Percentiles rank a stretch among this genome's conserved stretches.
Conservation (phyloP, 768 basidiomycete genomes). For the Leccinum uliginosum region DNA sequence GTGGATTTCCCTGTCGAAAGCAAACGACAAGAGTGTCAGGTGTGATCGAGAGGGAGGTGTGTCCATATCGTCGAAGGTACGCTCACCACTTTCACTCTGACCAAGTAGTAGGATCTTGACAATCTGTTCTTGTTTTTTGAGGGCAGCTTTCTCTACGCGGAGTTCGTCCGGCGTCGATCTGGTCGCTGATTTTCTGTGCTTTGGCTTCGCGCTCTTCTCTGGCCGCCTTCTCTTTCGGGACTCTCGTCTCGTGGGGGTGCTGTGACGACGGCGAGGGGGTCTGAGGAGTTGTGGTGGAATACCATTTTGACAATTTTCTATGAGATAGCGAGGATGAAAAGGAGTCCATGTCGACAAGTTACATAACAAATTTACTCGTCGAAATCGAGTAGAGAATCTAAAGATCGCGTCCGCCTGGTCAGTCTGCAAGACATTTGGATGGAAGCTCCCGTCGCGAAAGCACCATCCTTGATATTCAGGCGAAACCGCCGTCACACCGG, state of each 20-base stretch:
- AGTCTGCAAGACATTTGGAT: no score
- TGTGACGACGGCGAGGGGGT: slow-evolving; percentile 57
- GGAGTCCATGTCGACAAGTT: not conserved
- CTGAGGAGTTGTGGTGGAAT: slow-evolving; percentile 35
- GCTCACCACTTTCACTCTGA: slow-evolving; percentile 61
- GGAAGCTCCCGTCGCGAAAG: no score
- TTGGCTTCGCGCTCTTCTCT: slow-evolving; percentile 51
- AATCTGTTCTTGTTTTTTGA: slow-evolving; percentile 43
- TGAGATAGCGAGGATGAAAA: not conserved
- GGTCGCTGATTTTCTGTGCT: slow-evolving; percentile 55
- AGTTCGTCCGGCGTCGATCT: slow-evolving; percentile 54
- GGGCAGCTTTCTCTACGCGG: slow-evolving; percentile 40
- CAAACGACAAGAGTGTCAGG: not conserved
- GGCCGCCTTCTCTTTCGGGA: slow-evolving; percentile 35
- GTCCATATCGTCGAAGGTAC: not conserved
- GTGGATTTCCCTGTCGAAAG: slow-evolving; percentile 57
- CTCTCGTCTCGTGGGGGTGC: slow-evolving; percentile 58
- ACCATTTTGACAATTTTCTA: slow-evolving; percentile 12
- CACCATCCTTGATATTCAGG: no score
- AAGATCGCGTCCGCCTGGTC: no score
- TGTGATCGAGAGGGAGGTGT: not conserved
- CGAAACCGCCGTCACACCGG: no score
- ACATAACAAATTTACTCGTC: slow-evolving; percentile 10
- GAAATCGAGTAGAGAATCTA: not conserved
- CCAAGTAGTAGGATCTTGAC: slow-evolving; percentile 62